phyloP scores from a whole-genome alignment of 169 alveolate species.

The Plasmodium ovale region DNA sequence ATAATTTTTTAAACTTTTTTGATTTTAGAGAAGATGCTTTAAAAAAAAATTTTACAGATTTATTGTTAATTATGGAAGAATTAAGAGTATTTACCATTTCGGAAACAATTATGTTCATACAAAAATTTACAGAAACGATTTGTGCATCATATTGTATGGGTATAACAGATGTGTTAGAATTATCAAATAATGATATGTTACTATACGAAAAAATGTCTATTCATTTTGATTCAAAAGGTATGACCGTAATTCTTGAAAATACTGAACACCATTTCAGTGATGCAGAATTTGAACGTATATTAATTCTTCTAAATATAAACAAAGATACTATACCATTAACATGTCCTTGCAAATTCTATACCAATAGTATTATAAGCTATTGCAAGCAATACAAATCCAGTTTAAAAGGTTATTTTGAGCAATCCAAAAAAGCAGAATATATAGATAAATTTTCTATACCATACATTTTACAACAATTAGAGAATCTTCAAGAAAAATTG shows the following conservation, averaged over 20 bases:
- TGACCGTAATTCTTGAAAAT: slow-evolving; percentile 3
- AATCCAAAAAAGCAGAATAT: background rate
- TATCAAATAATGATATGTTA: slow-evolving; percentile 50
- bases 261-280: background rate
- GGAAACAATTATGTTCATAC: slow-evolving; percentile 33
- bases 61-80: slow-evolving; percentile 21
- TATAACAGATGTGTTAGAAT: slow-evolving; percentile 37
- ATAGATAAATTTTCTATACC: slow-evolving; percentile 7
- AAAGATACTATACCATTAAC: slow-evolving; percentile 35
- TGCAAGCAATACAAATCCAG: slow-evolving; percentile 3
- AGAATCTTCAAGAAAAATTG: slow-evolving; percentile 22
- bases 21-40: slow-evolving; percentile 36
- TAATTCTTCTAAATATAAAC: slow-evolving; percentile 33
- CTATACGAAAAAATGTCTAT: slow-evolving; percentile 30
- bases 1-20: slow-evolving; percentile 34
- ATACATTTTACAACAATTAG: slow-evolving; percentile 6
- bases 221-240: slow-evolving; percentile 8
- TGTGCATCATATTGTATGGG: slow-evolving; percentile 71
- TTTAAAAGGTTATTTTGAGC: slow-evolving; percentile 9
- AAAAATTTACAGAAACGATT: slow-evolving; percentile 28
- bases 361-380: slow-evolving; percentile 21
- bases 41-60: slow-evolving; percentile 15
- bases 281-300: slow-evolving; percentile 1
- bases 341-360: slow-evolving; percentile 52
- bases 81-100: slow-evolving; percentile 32